Conservation (phyloP, 805 yeast species). For the Sungouiozyma intestinalis region DNA sequence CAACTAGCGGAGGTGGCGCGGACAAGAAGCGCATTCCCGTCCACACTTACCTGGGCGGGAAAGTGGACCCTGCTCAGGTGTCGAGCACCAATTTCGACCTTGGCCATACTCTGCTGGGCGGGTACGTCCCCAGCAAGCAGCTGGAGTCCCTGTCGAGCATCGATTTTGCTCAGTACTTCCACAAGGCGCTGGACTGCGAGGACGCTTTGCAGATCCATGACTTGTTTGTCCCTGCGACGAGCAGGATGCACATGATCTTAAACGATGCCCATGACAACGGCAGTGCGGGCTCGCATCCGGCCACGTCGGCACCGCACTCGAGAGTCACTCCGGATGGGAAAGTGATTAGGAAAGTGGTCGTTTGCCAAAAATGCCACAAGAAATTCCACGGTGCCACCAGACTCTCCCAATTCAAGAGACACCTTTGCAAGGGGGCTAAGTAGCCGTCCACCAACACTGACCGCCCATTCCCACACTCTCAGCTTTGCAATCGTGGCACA, state of each 20-base stretch:
- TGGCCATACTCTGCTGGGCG: constrained; percentile 25
- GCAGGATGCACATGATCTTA: constrained; percentile 3
- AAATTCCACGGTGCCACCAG: constrained; percentile 19
- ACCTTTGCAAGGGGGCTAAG: constrained; percentile 8
- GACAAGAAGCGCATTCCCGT: constrained; percentile 12
- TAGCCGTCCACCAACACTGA: too few relatives aligned
- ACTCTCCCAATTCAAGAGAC: constrained; percentile 12
- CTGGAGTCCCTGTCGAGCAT: constrained; percentile 25
- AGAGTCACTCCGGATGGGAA: constrained; percentile 6
- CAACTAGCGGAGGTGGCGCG: not conserved
- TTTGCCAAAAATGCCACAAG: constrained; percentile 19
- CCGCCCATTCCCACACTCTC: too few relatives aligned
- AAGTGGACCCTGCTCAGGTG: constrained; percentile 18
- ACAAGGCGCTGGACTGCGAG: constrained; percentile 22
- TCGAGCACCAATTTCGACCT: constrained; percentile 19
- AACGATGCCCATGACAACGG: not conserved
- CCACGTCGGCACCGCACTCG: constrained; percentile 1
- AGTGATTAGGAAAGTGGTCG: constrained; percentile 16
- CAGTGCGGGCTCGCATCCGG: not conserved
- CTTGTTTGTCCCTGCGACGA: constrained; percentile 5
- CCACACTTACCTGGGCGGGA: constrained; percentile 26
- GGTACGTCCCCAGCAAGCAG: constrained; percentile 25
- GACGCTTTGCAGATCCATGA: constrained; percentile 21
- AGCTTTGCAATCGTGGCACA: too few relatives aligned
- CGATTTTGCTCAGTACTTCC: constrained; percentile 27